phyloP scores from a whole-genome alignment of 2,329 filamentous ascomycete species.

The Aspergillus ochraceoroseus region DNA sequence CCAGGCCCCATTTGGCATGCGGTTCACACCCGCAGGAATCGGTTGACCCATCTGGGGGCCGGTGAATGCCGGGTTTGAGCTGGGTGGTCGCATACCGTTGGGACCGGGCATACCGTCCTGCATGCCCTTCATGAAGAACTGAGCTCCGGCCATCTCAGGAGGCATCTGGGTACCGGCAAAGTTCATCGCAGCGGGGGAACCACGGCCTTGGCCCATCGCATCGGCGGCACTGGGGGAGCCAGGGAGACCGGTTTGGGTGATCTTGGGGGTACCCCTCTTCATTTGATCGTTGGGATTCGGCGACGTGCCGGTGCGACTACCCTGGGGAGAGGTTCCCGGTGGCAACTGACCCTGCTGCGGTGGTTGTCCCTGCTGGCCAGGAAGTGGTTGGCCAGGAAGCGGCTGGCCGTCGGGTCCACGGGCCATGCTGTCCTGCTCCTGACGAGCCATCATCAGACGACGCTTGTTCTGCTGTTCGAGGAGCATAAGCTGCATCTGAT shows the following conservation, averaged over 20 bases:
- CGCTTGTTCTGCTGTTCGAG: conserved; percentile 66
- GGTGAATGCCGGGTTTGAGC: conserved; percentile 49
- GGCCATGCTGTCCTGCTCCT: conserved; percentile 60
- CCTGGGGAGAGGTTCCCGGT: conserved; percentile 55
- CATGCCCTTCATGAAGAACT: conserved; percentile 46
- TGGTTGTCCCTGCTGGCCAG: conserved; percentile 35
- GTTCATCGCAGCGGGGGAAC: conserved; percentile 56
- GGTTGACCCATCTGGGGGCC: conserved; percentile 44
- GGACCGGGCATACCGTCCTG: conserved; percentile 40
- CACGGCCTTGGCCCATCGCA: conserved; percentile 52
- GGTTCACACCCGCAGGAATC: conserved; percentile 36
- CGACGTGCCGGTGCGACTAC: conserved; percentile 54
- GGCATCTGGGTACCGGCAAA: conserved; percentile 52
- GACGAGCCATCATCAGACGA: conserved; percentile 60
- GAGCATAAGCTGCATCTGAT: conserved; percentile 66
- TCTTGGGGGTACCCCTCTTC: conserved; percentile 59
- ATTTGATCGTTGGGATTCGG: conserved; percentile 60
- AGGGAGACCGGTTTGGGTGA: conserved; percentile 53
- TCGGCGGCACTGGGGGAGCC: conserved; percentile 55
- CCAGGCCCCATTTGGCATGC: conserved; percentile 43
- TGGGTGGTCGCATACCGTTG: conserved; percentile 56
- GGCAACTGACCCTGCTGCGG: conserved; percentile 35
- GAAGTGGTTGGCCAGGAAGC: conserved; percentile 46
- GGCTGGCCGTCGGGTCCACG: conserved; percentile 47
- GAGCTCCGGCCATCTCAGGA: conserved; percentile 39